Conservation (phyloP, 257 asterid species). For the Fraxinus excelsior region DNA sequence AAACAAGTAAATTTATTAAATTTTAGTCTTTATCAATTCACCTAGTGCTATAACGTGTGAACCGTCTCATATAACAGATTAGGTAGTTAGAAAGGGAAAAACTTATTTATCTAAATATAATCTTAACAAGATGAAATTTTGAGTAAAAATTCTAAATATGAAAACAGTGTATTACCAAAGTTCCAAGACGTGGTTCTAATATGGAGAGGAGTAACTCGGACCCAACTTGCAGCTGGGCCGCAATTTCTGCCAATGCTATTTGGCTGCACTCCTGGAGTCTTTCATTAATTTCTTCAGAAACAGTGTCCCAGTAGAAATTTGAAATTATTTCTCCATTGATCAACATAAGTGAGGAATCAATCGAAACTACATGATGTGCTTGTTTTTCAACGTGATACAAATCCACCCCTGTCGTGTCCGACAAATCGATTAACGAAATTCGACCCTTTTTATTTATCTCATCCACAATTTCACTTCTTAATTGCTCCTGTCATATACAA, state of each 20-base stretch:
- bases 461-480: constrained; percentile 71
- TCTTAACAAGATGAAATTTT: background rate
- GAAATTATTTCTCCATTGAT: constrained; percentile 91
- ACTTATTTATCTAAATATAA: background rate
- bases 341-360: constrained; percentile 67
- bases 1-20: background rate
- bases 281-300: constrained; percentile 91
- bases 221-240: constrained; percentile 90
- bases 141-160: background rate
- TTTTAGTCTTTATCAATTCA: background rate
- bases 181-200: constrained; percentile 87
- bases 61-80: background rate
- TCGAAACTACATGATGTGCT: constrained; percentile 65
- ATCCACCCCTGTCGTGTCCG: constrained; percentile 74
- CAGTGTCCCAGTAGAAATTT: constrained; percentile 78
- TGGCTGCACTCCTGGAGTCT: constrained; percentile 97
- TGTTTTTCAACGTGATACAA: constrained; percentile 91
- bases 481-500: constrained; percentile 63
- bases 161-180: constrained; percentile 50
- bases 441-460: constrained; percentile 74
- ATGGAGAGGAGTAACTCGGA: constrained; percentile 76
- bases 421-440: constrained; percentile 80
- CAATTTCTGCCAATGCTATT: constrained; percentile 92
- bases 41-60: background rate
- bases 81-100: background rate